Evolutionary conservation across 176 grass and related monocot species (phyloP), one percentile per base, ranked within the genome.

Genomic region (Thinopyrum elongatum): DNA sequence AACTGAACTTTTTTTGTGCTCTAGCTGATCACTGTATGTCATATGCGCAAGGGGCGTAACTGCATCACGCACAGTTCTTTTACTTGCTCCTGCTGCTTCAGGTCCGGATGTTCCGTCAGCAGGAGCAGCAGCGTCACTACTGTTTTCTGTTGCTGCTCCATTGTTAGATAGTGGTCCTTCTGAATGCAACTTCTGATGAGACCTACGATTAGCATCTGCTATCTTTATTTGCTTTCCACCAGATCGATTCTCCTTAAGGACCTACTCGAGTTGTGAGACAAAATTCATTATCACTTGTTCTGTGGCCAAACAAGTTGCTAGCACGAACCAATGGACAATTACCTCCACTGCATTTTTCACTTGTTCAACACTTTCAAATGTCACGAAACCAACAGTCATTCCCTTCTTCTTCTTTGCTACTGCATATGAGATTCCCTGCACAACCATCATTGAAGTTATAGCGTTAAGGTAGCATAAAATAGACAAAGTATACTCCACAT

Each of bases 331-430:
- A 67, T 10, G 42, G 60, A 34, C 2, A 91, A 89, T 65, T 94
- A 99, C 97, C 92, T 88, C 88, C 44, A 96, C 80, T 22, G 94
- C 92, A 77, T 82, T 80, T 86, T 29, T 92, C 61, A 99, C 59
- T 67, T 92, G 93, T 65, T 93, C 88, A 12, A 79, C 70, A 80
- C 28, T 94, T 53, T 94, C 90, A 87, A 94, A 99, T 26, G 78
- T 91, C 70, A 94, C 92, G 83, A 99, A 98, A 79, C 94, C 92
- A 86, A 99, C 97, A 28, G 90, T 57, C 97, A 99, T 99, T 85
- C 94, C 97, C 80, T 88, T 96, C 79, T 95, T 98, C 79, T 98
- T 98, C 86, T 94, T 99, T 9, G 85, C 86, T 47, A 82, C 84
- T 61, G 84, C 90, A 71, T 88, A 96, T 2, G 70, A 92, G 74